Evolutionary conservation across 768 basidiomycete species (phyloP), one percentile per base, ranked within the genome.

Genomic region (Astraeus odoratus): DNA sequence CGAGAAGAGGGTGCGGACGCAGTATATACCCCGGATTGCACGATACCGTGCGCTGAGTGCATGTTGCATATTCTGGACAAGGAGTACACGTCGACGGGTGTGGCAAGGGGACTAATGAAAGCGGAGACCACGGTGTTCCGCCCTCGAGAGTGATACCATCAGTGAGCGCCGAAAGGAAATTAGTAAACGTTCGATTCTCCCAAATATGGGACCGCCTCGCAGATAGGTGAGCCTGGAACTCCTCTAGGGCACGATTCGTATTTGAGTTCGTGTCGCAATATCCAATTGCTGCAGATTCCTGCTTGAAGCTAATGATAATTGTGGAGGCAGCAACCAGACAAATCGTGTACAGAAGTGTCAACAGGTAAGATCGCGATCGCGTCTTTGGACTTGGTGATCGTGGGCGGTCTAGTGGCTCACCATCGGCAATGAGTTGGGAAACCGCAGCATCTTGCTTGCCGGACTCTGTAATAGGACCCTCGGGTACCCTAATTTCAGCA

Each of bases 21-120:
- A 83, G 67, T 52, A 88, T 59, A 58, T 78, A 86, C 12, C 84
- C 82, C 24, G 67, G 72, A 44, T 84, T 79, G 66, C 89, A 92
- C 6, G 68, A 70, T 36, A 88, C 75, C 43, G 56, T 69, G 57
- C 73, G 64, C 39, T 69, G 72, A 18, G 67, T 70, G 61, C 86
- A 89, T 38, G 67, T 70, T 25, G 76, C 86, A 58, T 83, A 82
- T 50, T 76, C 70, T 36, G 85, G 84, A 61, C 84, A 92, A 18
- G 77, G 77, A 9, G 84, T 80, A 62, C 89, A 92, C 23, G 69
- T 55, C 35, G 78, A 73, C 1, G 88, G 80, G 47, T 69, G 72
- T 26, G 75, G 73, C 42, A 81, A 55, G 18, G 80, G 79, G 27
- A 81, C 42, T 29, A 82, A 52, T 10, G 78, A 69, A 23, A 71